A percentile compares a stretch with the other conserved stretches of the same genome.
Conservation (phyloP, 2,329 filamentous ascomycete genomes). For the Trichoderma sp. region DNA sequence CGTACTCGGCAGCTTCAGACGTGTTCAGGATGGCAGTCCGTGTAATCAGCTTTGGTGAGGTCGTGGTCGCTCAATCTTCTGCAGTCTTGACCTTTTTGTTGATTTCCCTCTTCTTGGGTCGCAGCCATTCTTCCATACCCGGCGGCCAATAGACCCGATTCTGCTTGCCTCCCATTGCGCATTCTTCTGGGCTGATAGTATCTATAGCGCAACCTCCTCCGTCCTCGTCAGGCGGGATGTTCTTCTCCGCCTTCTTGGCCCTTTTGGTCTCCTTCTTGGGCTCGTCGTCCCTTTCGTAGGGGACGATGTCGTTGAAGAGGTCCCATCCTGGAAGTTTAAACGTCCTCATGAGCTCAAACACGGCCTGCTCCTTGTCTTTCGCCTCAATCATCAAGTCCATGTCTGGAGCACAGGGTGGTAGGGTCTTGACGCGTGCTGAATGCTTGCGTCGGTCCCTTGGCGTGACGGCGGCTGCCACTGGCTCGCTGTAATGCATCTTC, state of each 20-base stretch:
- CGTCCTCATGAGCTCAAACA: constrained; percentile 88
- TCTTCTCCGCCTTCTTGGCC: constrained; percentile 45
- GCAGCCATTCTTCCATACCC: constrained; percentile 87
- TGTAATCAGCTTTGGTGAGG: too few relatives aligned
- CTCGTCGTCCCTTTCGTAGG: constrained; percentile 76
- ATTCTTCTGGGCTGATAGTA: constrained; percentile 64
- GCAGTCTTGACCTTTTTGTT: constrained; percentile 39
- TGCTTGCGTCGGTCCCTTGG: constrained; percentile 81
- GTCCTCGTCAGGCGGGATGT: constrained; percentile 41
- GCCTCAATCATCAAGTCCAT: constrained; percentile 99
- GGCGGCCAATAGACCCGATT: constrained; percentile 86
- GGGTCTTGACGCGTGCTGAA: constrained; percentile 71
- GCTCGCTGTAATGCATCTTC: constrained; percentile 97
- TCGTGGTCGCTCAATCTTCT: background rate
- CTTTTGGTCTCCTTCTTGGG: constrained; percentile 51
- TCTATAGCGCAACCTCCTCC: constrained; percentile 43
- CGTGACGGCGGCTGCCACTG: constrained; percentile 65
- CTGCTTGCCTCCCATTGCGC: constrained; percentile 84
- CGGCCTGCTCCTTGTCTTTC: constrained; percentile 96
- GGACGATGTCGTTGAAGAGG: constrained; percentile 73
- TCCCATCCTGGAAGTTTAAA: constrained; percentile 83
- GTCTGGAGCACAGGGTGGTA: constrained; percentile 78
- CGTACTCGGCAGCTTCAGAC: too few relatives aligned
- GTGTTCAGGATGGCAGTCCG: too few relatives aligned
- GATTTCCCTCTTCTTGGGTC: constrained; percentile 73